Conservation (phyloP, 192 early-diverging fungal species). For the Jimgerdemannia flammicorona region DNA sequence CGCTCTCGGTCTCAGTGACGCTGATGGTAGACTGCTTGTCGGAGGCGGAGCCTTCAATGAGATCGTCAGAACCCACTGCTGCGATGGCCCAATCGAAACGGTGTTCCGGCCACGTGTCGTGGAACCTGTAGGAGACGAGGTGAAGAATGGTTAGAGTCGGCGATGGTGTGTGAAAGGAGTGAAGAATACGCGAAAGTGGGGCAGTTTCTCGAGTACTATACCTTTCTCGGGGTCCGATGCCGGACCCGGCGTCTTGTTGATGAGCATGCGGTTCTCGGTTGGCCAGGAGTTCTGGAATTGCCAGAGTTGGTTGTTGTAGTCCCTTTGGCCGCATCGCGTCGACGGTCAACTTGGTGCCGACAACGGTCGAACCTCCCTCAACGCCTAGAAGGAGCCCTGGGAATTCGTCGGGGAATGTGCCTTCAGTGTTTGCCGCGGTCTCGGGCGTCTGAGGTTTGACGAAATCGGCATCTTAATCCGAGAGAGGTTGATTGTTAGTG, state of each 20-base stretch:
- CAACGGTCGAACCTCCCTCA: no score
- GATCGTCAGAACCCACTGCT: conserved; percentile 26
- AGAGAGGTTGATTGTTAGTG: no score
- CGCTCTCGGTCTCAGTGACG: no score
- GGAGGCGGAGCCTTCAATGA: no score
- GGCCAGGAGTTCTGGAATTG: not conserved
- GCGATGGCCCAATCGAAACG: conserved; percentile 15
- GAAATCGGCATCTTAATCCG: no score
- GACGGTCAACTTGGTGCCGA: not conserved
- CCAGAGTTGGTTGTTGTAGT: not conserved
- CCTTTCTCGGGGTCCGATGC: conserved; percentile 19
- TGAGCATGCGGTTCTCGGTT: no score
- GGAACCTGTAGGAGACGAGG: not conserved
- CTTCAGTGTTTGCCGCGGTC: not conserved
- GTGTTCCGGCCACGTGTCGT: conserved; percentile 1
- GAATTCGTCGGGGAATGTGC: conserved; percentile 10
- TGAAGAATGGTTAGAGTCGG: no score
- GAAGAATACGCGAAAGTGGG: no score
- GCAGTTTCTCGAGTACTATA: not conserved
- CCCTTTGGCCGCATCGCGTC: not conserved
- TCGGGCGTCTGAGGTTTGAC: no score
- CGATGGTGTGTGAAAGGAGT: no score
- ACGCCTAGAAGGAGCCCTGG: conserved; percentile 21
- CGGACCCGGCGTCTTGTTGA: conserved; percentile 11
- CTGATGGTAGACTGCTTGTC: no score